Base-by-base conservation (phyloP, 345 rosid genomes). In the Physaria fendleri region DNA sequence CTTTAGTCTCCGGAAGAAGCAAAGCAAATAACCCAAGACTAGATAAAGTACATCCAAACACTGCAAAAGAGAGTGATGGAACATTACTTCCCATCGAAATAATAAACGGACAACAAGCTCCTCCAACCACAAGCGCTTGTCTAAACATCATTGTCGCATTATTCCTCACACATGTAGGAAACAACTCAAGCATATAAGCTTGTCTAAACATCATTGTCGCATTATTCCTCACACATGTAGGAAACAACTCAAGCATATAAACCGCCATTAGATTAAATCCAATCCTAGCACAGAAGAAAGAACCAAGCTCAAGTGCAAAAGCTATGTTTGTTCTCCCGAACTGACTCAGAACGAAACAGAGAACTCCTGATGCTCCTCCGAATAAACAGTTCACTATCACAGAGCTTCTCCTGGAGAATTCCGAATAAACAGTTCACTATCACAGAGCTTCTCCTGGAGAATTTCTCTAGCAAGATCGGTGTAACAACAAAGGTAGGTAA, bases 91-190 rank as follows among this genome's bases (percentile, higher is more conserved):
- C 79, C 6, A 65, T 41, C 0, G 81, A 48, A 18, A 65, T 66
- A 44, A 77, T 35, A 15, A 74, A n/a, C 0, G 82, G 78, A 47
- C 72, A 37, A 38, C 56, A 71, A 42, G 74, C 69, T 6, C 72
- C 79, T 14, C 74, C 77, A 6, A 71, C 2, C 1, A 61, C 50
- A 24, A 71, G 41, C 1, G 74, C 73, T 66, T 79, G 82, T 56
- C 81, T 56, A 60, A 70, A 69, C 81, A 82, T 66, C 4, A 71
- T 47, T 14, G 75, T 61, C 1, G 78, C 77, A 5, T 62, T 71
- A 78, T 77, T 82, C 55, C 82, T 63, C 48, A 82, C 81, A 20
- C 76, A 63, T 6, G 79, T 79, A 0, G 88, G 81, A 53, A 82
- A 82, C 70, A 79, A 4, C 78, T 82, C 82, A 6, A 71, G 11